phyloP scores from a whole-genome alignment of 2,329 filamentous ascomycete species.

The Penicillium fuscoglaucum region DNA sequence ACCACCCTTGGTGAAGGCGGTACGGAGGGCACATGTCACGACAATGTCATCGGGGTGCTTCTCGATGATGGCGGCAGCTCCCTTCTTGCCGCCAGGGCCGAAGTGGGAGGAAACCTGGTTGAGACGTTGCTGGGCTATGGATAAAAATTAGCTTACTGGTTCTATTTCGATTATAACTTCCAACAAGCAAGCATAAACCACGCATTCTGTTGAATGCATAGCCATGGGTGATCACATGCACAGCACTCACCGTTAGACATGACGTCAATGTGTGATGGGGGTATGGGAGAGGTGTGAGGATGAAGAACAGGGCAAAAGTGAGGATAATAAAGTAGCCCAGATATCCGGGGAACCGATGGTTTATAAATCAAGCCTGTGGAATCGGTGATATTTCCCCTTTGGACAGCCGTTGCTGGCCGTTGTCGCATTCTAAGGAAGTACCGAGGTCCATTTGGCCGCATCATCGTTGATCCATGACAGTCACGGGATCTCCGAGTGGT shows the following conservation, averaged over 20 bases:
- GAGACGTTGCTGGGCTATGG: slow-evolving; percentile 58
- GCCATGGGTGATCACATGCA: slow-evolving; percentile 7
- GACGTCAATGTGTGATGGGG: slow-evolving; percentile 29
- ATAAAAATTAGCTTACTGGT: slow-evolving; percentile 7
- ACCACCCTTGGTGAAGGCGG: slow-evolving; percentile 87
- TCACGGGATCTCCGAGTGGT: slow-evolving; percentile 27
- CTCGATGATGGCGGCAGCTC: slow-evolving; percentile 38
- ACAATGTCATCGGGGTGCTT: slow-evolving; percentile 71
- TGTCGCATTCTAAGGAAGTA: slow-evolving; percentile 24
- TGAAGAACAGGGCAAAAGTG: background rate
- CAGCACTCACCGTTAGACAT: slow-evolving; percentile 46
- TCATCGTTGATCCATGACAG: slow-evolving; percentile 28
- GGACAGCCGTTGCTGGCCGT: slow-evolving; percentile 9
- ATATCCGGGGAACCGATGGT: slow-evolving; percentile 7
- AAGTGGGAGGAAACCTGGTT: slow-evolving; percentile 61
- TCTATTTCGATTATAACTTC: too few relatives aligned
- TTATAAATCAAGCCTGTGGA: slow-evolving; percentile 13
- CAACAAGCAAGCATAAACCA: background rate
- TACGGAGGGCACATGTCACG: slow-evolving; percentile 87
- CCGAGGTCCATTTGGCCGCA: slow-evolving; percentile 33
- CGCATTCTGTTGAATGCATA: slow-evolving; percentile 10
- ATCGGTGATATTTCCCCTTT: slow-evolving; percentile 25
- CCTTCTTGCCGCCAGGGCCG: slow-evolving; percentile 40
- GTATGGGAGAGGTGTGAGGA: slow-evolving; percentile 3
- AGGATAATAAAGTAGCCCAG: slow-evolving; percentile 3